These are phyloP conservation scores for Zymoseptoria crescenta DNA, from an alignment of 2,329 filamentous ascomycete genomes.

Conservation along the genomic window DNA sequence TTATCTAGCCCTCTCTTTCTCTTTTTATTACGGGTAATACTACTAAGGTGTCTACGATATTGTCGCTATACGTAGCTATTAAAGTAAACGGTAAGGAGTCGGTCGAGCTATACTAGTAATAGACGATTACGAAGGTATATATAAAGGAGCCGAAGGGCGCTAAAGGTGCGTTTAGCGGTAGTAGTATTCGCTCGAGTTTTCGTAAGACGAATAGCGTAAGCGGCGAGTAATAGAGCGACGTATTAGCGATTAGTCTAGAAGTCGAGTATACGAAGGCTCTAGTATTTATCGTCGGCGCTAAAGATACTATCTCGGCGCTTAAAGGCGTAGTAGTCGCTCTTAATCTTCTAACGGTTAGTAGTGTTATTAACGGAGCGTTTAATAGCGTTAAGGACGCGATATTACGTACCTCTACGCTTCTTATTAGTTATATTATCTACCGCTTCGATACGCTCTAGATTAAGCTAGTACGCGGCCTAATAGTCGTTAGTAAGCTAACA, in stretches of 20 bases:
- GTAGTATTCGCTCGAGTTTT: not conserved
- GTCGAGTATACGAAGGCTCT: not conserved
- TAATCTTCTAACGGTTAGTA: not conserved
- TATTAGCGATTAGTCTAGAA: not conserved
- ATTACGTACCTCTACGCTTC: too few species aligned
- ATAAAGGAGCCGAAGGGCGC: not conserved
- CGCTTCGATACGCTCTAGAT: not conserved
- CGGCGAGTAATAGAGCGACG: not conserved
- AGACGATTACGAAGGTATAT: not conserved
- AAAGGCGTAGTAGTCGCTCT: not conserved
- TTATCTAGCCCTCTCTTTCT: too few species aligned
- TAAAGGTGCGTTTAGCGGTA: too few species aligned
- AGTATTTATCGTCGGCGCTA: not conserved
- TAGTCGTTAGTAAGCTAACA: not conserved
- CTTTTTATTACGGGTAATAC: not conserved
- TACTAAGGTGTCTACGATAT: not conserved
- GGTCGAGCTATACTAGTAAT: not conserved
- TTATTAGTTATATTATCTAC: too few species aligned
- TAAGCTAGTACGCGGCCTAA: not conserved
- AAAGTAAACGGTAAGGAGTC: not conserved
- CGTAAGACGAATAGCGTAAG: not conserved
- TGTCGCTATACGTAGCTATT: not conserved
- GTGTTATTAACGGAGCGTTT: not conserved
- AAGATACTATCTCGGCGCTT: not conserved
- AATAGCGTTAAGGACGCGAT: not conserved